A percentile compares a stretch with the other conserved stretches of the same genome.
Conservation (phyloP, 2,329 filamentous ascomycete species). For the Colletotrichum somersetense region DNA sequence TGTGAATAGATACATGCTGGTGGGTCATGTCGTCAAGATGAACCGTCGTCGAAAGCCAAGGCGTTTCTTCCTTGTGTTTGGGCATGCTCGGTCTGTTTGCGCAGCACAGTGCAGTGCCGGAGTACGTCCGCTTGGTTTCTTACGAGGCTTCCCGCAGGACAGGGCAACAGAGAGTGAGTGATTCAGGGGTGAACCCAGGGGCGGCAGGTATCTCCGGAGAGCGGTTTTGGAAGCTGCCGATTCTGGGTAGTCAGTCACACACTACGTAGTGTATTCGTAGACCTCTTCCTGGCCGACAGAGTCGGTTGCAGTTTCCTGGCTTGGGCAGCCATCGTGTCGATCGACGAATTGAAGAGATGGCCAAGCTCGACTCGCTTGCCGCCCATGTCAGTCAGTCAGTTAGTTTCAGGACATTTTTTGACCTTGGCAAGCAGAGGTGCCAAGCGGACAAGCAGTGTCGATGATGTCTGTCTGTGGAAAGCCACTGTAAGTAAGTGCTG, state of each 20-base stretch:
- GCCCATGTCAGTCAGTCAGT: slow-evolving; percentile 2
- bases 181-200: no score
- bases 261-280: background rate
- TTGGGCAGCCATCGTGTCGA: background rate
- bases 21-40: no score
- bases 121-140: background rate
- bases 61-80: background rate
- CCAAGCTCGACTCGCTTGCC: slow-evolving; percentile 7
- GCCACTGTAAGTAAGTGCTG: slow-evolving; percentile 1
- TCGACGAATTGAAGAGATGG: background rate
- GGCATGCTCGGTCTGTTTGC: background rate
- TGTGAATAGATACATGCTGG: no score
- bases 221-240: no score
- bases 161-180: no score
- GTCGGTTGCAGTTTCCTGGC: background rate
- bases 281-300: background rate
- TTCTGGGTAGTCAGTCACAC: no score
- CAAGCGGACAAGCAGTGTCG: slow-evolving; percentile 26
- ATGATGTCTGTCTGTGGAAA: slow-evolving; percentile 14
- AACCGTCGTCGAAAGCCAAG: background rate
- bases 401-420: slow-evolving; percentile 19
- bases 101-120: background rate
- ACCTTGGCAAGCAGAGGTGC: background rate
- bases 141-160: slow-evolving; percentile 1
- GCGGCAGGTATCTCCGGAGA: no score